phyloP scores from a whole-genome alignment of 1,284 basidiomycete genomes.

The Rhodotorula mucilaginosa region DNA sequence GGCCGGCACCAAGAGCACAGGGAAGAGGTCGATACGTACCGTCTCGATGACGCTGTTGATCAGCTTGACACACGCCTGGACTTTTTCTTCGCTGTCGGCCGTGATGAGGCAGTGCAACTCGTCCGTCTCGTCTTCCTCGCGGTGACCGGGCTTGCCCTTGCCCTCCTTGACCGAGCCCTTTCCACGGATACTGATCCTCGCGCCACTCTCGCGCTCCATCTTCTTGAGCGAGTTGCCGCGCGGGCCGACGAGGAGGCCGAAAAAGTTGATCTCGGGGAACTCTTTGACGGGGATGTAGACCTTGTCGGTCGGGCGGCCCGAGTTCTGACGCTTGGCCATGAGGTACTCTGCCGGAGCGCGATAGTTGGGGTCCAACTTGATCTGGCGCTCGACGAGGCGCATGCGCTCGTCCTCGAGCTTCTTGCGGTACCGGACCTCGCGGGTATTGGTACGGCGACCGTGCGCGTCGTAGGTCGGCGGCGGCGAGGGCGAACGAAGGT shows the following conservation, averaged over 20 bases:
- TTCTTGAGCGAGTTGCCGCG: conserved; percentile 98
- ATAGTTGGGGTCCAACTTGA: conserved; percentile 97
- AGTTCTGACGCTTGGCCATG: conserved; percentile 74
- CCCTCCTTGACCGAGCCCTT: conserved; percentile 99
- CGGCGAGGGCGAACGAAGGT: conserved; percentile 80
- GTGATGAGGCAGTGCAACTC: conserved; percentile 97
- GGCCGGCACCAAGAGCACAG: conserved; percentile 22
- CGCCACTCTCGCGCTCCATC: conserved; percentile 97
- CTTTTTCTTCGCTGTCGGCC: conserved; percentile 88
- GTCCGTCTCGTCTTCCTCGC: conserved; percentile 92
- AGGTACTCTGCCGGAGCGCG: conserved; percentile 94
- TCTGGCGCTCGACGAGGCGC: conserved; percentile 85
- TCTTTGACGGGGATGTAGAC: conserved; percentile 99
- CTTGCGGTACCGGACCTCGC: conserved; percentile 95
- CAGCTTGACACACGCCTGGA: conserved; percentile 82
- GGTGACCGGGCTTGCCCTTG: conserved; percentile 55
- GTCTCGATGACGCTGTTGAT: conserved; percentile 99
- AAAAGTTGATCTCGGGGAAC: conserved; percentile 99
- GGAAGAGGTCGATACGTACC: conserved; percentile 55
- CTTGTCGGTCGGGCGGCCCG: conserved; percentile 88
- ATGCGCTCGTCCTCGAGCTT: conserved; percentile 93
- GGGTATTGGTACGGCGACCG: conserved; percentile 95
- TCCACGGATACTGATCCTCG: conserved; percentile 97
- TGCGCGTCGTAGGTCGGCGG: conserved; percentile 96
- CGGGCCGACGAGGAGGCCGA: conserved; percentile 95